Base-by-base conservation (phyloP, 2,329 filamentous ascomycete species). In the Pseudogymnoascus sp. region DNA sequence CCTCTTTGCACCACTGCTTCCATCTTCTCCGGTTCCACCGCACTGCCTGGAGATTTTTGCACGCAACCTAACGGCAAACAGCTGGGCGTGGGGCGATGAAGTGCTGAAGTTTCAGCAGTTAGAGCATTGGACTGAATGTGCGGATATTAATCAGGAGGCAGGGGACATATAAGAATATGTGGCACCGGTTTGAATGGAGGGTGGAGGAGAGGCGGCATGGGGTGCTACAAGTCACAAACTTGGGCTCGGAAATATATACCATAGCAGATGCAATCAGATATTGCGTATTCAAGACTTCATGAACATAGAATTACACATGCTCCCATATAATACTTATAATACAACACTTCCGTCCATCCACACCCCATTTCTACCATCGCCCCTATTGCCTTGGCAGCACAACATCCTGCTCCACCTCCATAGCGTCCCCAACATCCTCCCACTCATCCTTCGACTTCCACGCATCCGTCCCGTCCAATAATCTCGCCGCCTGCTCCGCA, bases 51-150 rank as follows among this genome's bases (percentile, higher is more conserved):
- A 95, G 75, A 79, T 93, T 1, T 95, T 93, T 76, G 88, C 90
- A 1, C 81, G 90, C 64, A 85, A 89, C 72, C 76, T 92, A 51
- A 90, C 90, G 1, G 81, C 85, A 6, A 88, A 88, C 0, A 93
- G 90, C 90, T 90, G 86, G 82, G 83, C 83, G 28, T 93, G 89
- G 89, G 90, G 90, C 2, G 82, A 92, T 69, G 86, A 93, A 70
- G 87, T 84, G 7, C 74, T 91, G 64, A 84, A 83, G 66, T 92
- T 89, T 69, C 90, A 93, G 71, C 79, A 81, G 65, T 74, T 79
- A 6, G 77, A 80, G 39, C 75, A 81, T 69, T 88, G 84, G 84
- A 64, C 39, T 34, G 74, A 7, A 78, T 57, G 51, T 21, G 34
- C 39, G 10, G 3, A 62, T 16, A 14, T 10, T 2, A 45, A 34